Percentiles rank a stretch among this genome's conserved stretches.
Evolutionary conservation across 169 alveolate species (phyloP).

Genomic region (Amoebophrya sp.): DNA sequence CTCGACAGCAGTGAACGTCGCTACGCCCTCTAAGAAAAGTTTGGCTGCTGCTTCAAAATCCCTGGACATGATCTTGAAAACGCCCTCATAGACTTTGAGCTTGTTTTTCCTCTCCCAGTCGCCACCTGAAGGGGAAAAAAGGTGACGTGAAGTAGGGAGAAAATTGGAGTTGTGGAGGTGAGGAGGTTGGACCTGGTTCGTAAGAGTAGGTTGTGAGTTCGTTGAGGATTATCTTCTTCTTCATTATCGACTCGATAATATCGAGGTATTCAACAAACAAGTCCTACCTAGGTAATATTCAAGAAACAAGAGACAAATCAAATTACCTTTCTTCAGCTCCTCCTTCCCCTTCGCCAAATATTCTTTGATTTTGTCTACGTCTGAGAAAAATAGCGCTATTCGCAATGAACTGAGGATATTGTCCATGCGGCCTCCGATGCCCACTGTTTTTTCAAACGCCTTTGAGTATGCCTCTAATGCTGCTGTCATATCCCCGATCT

Average conservation of each 20-base stretch:
- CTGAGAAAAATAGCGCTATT: constrained; percentile 57
- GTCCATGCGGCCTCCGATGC: constrained; percentile 60
- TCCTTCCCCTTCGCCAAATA: constrained; percentile 50
- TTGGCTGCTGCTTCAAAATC: constrained; percentile 55
- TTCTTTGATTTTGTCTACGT: constrained; percentile 52
- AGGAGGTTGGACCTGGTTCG: no score
- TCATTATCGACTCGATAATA: background rate
- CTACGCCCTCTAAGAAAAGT: constrained; percentile 67
- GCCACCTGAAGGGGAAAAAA: constrained; percentile 63
- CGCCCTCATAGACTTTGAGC: constrained; percentile 83
- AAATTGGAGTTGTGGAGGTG: background rate
- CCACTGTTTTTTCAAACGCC: constrained; percentile 60
- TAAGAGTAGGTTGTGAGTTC: no score
- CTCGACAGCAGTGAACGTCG: constrained; percentile 89
- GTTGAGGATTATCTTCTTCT: background rate
- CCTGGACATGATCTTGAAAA: constrained; percentile 55
- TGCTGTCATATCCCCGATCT: background rate
- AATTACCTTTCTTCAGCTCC: constrained; percentile 67
- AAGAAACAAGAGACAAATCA: background rate
- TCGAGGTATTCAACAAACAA: background rate
- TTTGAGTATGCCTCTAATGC: constrained; percentile 57
- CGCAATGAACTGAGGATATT: constrained; percentile 56
- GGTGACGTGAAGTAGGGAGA: background rate
- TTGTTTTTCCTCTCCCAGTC: constrained; percentile 96
- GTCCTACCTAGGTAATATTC: background rate